Evolutionary conservation across 2,329 filamentous ascomycete genomes (phyloP).

Genomic region (Zelopaecilomyces penicillatus): DNA sequence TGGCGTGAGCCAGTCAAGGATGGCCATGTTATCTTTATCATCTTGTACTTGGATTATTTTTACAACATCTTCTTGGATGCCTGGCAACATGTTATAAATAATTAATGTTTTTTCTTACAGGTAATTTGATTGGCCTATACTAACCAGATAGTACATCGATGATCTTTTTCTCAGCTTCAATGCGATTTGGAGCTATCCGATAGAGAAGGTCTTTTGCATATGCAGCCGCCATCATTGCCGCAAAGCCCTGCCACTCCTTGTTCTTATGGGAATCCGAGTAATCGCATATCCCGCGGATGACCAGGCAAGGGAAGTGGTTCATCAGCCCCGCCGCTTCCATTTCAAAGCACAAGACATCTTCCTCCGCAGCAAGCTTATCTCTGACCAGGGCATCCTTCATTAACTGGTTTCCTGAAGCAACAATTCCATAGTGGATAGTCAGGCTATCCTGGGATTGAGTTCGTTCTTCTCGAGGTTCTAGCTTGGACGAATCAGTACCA

Average conservation of each 20-base stretch:
- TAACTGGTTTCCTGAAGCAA: constrained; percentile 24
- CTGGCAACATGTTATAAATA: neutral
- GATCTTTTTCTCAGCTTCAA: neutral
- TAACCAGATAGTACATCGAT: neutral
- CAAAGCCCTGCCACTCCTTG: constrained; percentile 25
- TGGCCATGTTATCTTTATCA: neutral
- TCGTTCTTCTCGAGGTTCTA: neutral
- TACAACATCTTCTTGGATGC: neutral
- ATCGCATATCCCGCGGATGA: constrained; percentile 27
- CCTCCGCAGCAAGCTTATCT: constrained; percentile 16
- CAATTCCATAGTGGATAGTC: constrained; percentile 11
- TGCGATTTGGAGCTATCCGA: neutral
- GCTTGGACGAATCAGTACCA: neutral
- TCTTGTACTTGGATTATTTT: neutral
- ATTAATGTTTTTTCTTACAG: neutral
- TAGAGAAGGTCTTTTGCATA: constrained; percentile 14
- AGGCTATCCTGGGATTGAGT: neutral
- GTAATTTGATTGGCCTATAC: neutral
- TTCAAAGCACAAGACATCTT: constrained; percentile 15
- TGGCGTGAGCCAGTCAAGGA: neutral
- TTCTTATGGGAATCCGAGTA: constrained; percentile 31
- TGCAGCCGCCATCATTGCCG: constrained; percentile 23
- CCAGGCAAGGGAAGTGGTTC: constrained; percentile 19
- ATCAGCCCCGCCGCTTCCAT: constrained; percentile 20
- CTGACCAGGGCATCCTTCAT: constrained; percentile 24